Base-by-base conservation (phyloP, 2,329 filamentous ascomycete species). In the Xylariales sp. region DNA sequence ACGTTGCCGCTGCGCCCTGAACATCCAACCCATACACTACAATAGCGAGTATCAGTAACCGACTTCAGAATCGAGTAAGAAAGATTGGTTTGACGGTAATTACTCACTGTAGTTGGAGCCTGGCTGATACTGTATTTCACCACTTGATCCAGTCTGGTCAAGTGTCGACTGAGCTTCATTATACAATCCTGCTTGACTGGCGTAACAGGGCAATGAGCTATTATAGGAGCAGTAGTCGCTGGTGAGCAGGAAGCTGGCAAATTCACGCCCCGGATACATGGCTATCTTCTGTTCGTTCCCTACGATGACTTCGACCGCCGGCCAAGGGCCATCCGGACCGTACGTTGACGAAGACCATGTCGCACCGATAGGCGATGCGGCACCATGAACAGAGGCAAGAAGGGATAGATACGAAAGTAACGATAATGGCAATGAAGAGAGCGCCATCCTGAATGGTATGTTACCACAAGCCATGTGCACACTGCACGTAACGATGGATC, bases 241-340 rank as follows among this genome's bases (percentile, higher is more conserved):
- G 7, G 24, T 31, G 16, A 31, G 35, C 38, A 14, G 50, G 11
- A 33, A 56, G 0, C 49, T 47, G 10, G 50, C 40, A 40, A 40
- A 54, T 16, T 46, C 49, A 6, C 39, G 41, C 3, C 54, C 56
- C 0, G 55, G 49, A 32, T 50, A 59, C 10, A 55, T 38, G 5
- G 48, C 38, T 5, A 57, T 36, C 9, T 42, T 38, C 10, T 48
- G 43, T 5, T 41, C 38, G 11, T 31, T 29, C 18, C 49, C 49
- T 8, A 54, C 4, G 2, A 28, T 44, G 16, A 54, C 42, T 9
- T 42, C 36, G 31, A 56, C 38, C 15, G 51, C 53, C 18, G 51
- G 47, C 56, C 56, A 60, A 7, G 57, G 58, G 3, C 58, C 58
- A 14, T 60, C 55, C 6, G 54, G 55, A 3, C 58, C 56, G 15